These are phyloP conservation scores for Simmondsia chinensis DNA, from an alignment of 148 eudicot species.

Conservation along the genomic window DNA sequence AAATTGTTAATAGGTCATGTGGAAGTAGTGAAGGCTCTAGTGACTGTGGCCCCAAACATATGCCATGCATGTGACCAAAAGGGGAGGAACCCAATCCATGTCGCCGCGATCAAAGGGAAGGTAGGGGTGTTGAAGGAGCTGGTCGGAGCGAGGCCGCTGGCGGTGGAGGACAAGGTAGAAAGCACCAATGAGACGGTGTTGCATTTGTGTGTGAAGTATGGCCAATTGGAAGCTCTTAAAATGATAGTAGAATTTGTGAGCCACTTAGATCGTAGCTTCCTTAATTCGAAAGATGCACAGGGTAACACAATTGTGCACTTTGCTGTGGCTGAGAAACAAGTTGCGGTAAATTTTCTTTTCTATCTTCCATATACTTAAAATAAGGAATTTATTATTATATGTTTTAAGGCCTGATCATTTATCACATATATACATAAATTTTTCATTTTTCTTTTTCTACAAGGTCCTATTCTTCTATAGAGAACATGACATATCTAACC, in stretches of 20 bases:
- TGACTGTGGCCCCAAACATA: neutral
- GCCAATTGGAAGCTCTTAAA: neutral
- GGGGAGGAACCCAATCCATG: conserved; percentile 22
- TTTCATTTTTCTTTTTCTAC: no score
- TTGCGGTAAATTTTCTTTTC: no score
- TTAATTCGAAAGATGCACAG: neutral
- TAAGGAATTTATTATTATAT: no score
- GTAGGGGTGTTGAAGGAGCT: conserved; percentile 5
- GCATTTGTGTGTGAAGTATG: conserved; percentile 17
- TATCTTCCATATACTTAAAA: no score
- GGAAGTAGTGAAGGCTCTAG: conserved; percentile 10
- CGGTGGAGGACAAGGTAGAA: conserved; percentile 4
- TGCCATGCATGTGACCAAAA: conserved; percentile 12
- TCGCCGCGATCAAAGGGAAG: conserved; percentile 8
- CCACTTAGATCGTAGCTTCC: neutral
- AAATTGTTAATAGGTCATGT: no score
- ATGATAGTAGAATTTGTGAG: neutral
- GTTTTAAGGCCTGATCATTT: no score
- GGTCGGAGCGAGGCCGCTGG: neutral
- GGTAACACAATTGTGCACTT: conserved; percentile 14
- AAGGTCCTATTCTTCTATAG: no score
- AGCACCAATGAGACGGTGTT: conserved; percentile 3
- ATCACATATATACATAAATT: no score
- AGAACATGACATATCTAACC: no score
- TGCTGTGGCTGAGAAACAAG: neutral